Conservation (phyloP, 441 rosid species). For the Bocquillonia castaneifolia region DNA sequence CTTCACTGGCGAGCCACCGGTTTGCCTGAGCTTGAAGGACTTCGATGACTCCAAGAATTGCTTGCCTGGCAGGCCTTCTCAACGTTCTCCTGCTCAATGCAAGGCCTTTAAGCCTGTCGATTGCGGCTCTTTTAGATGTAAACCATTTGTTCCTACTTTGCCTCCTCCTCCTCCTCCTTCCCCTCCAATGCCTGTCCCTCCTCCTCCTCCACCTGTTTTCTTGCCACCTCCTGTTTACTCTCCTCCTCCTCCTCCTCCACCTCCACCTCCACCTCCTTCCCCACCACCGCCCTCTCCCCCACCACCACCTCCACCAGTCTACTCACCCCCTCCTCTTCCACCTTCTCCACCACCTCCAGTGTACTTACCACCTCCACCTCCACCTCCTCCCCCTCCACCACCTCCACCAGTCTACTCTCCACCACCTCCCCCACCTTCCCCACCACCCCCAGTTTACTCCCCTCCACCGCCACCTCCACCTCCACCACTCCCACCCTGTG, state of each 20-base stretch:
- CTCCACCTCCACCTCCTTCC: conserved; percentile 29
- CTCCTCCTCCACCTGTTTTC: conserved; percentile 33
- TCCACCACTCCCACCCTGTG: conserved; percentile 31
- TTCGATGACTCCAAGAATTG: conserved; percentile 71
- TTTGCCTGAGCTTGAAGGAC: conserved; percentile 45
- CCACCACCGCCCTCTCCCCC: conserved; percentile 32
- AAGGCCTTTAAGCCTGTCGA: conserved; percentile 52
- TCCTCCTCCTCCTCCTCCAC: conserved; percentile 30
- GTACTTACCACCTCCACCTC: conserved; percentile 27
- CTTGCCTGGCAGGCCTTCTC: conserved; percentile 60
- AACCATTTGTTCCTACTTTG: conserved; percentile 52
- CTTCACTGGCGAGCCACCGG: conserved; percentile 83
- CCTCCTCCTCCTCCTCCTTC: conserved; percentile 61
- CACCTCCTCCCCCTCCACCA: conserved; percentile 12
- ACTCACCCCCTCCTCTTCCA: conserved; percentile 28
- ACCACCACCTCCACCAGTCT: conserved; percentile 23
- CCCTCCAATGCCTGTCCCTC: conserved; percentile 44
- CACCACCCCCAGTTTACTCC: conserved; percentile 26
- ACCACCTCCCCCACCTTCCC: conserved; percentile 20
- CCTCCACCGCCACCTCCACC: conserved; percentile 33
- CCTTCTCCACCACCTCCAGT: conserved; percentile 33
- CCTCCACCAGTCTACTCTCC: too few relatives aligned
- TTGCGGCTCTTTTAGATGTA: conserved; percentile 61
- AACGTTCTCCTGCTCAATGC: conserved; percentile 58
- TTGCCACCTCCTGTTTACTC: conserved; percentile 26